Conservation (phyloP, 495 filamentous ascomycete species). For the Annulohypoxylon maeteangense region DNA sequence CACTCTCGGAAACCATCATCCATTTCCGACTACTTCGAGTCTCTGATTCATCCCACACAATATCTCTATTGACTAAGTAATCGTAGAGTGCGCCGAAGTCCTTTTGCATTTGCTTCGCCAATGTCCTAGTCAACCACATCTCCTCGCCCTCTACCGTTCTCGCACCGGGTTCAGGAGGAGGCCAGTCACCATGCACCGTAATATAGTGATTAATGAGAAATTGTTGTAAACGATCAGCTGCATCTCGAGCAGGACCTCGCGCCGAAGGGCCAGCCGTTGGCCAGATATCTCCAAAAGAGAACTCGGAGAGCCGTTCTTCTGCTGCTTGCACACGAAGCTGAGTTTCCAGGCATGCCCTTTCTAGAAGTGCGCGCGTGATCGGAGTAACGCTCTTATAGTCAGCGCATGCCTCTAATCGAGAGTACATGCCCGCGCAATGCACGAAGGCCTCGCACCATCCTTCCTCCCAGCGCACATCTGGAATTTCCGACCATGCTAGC, state of each 20-base stretch:
- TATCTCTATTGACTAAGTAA: slow-evolving; percentile 76
- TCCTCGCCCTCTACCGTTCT: slow-evolving; percentile 58
- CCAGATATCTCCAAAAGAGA: slow-evolving; percentile 74
- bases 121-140: slow-evolving; percentile 69
- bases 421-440: slow-evolving; percentile 73
- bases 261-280: slow-evolving; percentile 48
- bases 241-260: slow-evolving; percentile 53
- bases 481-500: slow-evolving; percentile 70
- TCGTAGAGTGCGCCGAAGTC: slow-evolving; percentile 78
- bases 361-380: slow-evolving; percentile 71
- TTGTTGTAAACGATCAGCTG: slow-evolving; percentile 65
- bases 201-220: slow-evolving; percentile 67
- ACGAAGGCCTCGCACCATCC: slow-evolving; percentile 76
- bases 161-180: slow-evolving; percentile 56
- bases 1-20: slow-evolving; percentile 66
- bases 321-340: slow-evolving; percentile 70
- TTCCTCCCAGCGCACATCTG: slow-evolving; percentile 69
- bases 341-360: slow-evolving; percentile 69
- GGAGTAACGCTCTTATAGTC: slow-evolving; percentile 70
- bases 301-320: slow-evolving; percentile 66
- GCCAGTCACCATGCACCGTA: slow-evolving; percentile 65
- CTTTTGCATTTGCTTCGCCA: slow-evolving; percentile 67
- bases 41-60: slow-evolving; percentile 70
- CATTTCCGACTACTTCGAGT: slow-evolving; percentile 66
- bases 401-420: slow-evolving; percentile 61